These are phyloP conservation scores for Termitomyces sp. DNA, from an alignment of 768 basidiomycete species.

Conservation along the genomic window DNA sequence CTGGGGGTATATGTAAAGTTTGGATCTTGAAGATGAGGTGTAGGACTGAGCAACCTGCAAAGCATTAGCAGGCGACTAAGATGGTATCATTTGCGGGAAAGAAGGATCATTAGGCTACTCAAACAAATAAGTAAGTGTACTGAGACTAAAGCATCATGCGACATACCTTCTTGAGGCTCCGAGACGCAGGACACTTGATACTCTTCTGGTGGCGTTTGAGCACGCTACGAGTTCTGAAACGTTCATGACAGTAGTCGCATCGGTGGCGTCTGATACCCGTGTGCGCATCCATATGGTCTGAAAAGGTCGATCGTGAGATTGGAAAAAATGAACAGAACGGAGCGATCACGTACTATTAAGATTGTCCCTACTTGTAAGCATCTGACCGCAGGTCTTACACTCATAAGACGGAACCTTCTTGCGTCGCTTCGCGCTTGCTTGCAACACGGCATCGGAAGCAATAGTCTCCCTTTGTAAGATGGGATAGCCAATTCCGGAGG, in stretches of 20 bases:
- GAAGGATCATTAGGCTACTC: neutral
- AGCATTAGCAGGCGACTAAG: neutral
- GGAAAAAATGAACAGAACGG: neutral
- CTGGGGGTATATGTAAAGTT: neutral
- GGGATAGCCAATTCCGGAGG: constrained; percentile 3
- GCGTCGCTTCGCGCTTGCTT: constrained; percentile 14
- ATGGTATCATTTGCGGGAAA: neutral
- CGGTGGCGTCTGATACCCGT: constrained; percentile 9
- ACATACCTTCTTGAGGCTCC: neutral
- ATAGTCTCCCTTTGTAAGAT: constrained; percentile 14
- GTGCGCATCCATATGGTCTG: constrained; percentile 17
- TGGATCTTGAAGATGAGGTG: neutral
- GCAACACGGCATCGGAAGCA: constrained; percentile 16
- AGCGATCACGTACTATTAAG: constrained; percentile 12
- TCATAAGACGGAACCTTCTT: constrained; percentile 6
- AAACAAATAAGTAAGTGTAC: neutral
- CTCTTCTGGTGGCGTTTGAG: constrained; percentile 17
- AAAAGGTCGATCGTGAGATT: neutral
- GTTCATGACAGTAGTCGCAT: constrained; percentile 11
- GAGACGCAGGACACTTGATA: constrained; percentile 12
- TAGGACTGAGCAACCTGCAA: neutral
- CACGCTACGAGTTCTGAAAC: constrained; percentile 18
- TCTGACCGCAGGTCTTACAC: constrained; percentile 8
- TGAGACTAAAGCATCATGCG: no score
- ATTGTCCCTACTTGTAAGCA: constrained; percentile 15